These are phyloP conservation scores for Articulospora tetracladia DNA, from an alignment of 495 filamentous ascomycete genomes.

Conservation along the genomic window DNA sequence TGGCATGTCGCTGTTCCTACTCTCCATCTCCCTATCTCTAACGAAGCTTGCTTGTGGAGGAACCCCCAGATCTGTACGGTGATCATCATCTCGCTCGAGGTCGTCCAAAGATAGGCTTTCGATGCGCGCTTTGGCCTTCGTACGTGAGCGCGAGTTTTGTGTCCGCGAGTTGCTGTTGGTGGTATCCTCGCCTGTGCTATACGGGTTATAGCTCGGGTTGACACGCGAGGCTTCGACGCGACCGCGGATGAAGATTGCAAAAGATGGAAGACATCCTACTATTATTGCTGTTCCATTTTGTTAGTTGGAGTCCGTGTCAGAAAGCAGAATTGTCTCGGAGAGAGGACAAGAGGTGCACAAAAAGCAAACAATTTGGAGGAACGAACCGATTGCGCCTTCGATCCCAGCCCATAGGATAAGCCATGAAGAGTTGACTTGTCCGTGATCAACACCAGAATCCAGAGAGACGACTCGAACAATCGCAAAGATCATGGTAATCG, in stretches of 20 bases:
- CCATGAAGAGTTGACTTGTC: constrained; percentile 22
- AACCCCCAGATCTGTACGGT: not conserved
- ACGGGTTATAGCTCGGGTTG: not conserved
- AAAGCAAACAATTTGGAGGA: not conserved
- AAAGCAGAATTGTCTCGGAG: not conserved
- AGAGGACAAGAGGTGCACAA: not conserved
- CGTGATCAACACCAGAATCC: constrained; percentile 7
- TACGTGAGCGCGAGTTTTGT: not conserved
- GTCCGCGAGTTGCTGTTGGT: not conserved
- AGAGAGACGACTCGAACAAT: constrained; percentile 24
- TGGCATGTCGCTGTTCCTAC: not conserved
- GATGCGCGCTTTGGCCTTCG: constrained; percentile 1
- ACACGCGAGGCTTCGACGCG: constrained; percentile 8
- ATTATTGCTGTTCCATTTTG: constrained; percentile 16
- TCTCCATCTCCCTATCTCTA: not conserved
- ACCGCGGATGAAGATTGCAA: constrained; percentile 23
- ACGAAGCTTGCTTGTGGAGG: not conserved
- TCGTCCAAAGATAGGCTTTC: constrained; percentile 8
- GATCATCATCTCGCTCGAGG: not conserved
- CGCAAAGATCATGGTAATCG: constrained; percentile 24
- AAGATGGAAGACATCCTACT: constrained; percentile 26
- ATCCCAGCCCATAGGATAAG: constrained; percentile 22
- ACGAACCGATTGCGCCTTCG: constrained; percentile 18
- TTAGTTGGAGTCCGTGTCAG: not conserved
- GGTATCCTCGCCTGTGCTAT: not conserved